Evolutionary conservation across 2,329 filamentous ascomycete genomes (phyloP).

Genomic region (Xylariomycetidae sp.): DNA sequence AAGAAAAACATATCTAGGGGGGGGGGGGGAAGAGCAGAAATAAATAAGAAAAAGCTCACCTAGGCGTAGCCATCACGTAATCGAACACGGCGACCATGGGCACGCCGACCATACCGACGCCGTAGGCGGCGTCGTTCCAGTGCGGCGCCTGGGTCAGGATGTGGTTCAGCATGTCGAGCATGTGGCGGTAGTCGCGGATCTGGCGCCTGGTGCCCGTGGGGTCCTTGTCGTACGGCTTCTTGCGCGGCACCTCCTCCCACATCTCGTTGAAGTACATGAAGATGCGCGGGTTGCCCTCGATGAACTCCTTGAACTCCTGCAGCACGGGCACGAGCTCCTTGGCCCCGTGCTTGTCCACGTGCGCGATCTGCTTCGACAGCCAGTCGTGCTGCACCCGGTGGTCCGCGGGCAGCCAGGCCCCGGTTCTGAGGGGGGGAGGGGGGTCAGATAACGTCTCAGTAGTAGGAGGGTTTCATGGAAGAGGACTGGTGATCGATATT

Average conservation of each 20-base stretch:
- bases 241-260: constrained; percentile 62
- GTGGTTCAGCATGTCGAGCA: constrained; percentile 63
- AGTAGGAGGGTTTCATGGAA: too few relatives aligned
- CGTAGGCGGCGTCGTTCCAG: constrained; percentile 48
- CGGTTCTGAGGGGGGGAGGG: too few relatives aligned
- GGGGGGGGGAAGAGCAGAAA: too few relatives aligned
- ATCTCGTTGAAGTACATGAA: constrained; percentile 64
- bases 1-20: too few relatives aligned
- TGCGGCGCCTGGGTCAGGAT: constrained; percentile 46
- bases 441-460: too few relatives aligned
- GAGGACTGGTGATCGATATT: too few relatives aligned
- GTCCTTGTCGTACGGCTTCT: constrained; percentile 55
- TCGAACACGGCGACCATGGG: constrained; percentile 50
- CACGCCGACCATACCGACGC: constrained; percentile 49
- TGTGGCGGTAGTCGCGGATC: constrained; percentile 60
- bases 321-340: constrained; percentile 55
- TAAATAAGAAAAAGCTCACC: constrained; percentile 21
- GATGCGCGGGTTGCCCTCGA: constrained; percentile 58
- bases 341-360: constrained; percentile 46
- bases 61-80: constrained; percentile 52
- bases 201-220: constrained; percentile 56
- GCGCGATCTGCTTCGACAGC: constrained; percentile 51
- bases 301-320: constrained; percentile 60
- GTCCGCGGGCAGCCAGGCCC: constrained; percentile 65
- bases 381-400: constrained; percentile 58